Conservation (phyloP, 441 rosid species). For the Pelargonium fulgidum region DNA sequence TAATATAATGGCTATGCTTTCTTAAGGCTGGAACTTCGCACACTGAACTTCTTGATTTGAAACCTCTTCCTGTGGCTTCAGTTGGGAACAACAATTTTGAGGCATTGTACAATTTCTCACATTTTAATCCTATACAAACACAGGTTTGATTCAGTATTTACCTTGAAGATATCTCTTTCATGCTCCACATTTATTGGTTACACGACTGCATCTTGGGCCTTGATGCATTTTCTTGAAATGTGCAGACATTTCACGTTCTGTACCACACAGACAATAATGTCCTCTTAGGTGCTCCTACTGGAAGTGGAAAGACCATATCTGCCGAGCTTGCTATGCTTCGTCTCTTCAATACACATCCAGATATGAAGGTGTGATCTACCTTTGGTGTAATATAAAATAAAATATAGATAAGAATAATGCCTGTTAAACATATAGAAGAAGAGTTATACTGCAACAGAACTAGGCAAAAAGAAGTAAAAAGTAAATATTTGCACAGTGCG, state of each 20-base stretch:
- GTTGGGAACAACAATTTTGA: constrained; percentile 66
- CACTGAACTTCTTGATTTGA: constrained; percentile 93
- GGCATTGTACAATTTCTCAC: constrained; percentile 84
- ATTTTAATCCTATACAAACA: constrained; percentile 98
- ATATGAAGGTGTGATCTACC: constrained; percentile 71
- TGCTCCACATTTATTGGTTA: constrained; percentile 14
- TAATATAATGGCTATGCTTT: constrained; percentile 23
- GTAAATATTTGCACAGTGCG: too few species aligned
- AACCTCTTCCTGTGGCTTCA: constrained; percentile 88
- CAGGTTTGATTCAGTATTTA: constrained; percentile 50
- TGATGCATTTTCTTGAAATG: constrained; percentile 27
- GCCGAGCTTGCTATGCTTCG: constrained; percentile 99
- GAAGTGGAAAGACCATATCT: constrained; percentile 98
- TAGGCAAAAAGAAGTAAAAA: too few species aligned
- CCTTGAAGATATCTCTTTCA: constrained; percentile 20
- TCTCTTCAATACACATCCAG: constrained; percentile 91
- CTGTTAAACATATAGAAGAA: constrained; percentile 2
- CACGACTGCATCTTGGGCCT: constrained; percentile 13
- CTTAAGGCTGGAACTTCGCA: constrained; percentile 73
- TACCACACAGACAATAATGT: constrained; percentile 92
- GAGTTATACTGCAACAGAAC: too few species aligned
- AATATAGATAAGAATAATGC: neutral
- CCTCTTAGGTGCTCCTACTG: constrained; percentile 97
- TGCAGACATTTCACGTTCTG: constrained; percentile 82
- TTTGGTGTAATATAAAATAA: constrained; percentile 12